Conservation (phyloP, 805 yeast genomes). For the Myxozyma geophila region DNA sequence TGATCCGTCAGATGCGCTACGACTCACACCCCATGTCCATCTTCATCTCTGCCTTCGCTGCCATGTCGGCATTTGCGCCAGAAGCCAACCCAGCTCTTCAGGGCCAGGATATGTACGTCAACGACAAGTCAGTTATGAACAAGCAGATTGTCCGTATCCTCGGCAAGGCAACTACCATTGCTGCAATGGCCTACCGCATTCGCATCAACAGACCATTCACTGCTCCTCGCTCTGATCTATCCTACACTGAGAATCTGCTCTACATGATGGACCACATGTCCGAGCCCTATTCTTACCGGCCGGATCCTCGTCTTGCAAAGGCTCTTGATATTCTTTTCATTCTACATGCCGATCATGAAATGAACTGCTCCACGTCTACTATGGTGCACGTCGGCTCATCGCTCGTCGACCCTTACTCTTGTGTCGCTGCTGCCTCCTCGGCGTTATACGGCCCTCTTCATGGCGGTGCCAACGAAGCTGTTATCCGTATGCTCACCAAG, state of each 20-base stretch:
- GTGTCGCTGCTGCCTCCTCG: slow-evolving; percentile 32
- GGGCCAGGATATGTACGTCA: slow-evolving; percentile 29
- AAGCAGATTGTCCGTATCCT: slow-evolving; percentile 36
- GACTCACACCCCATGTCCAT: slow-evolving; percentile 36
- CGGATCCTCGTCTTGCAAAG: slow-evolving; percentile 36
- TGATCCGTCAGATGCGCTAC: slow-evolving; percentile 34
- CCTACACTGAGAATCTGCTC: slow-evolving; percentile 35
- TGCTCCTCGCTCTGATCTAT: slow-evolving; percentile 32
- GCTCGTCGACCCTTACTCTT: slow-evolving; percentile 36
- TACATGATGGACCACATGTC: slow-evolving; percentile 38
- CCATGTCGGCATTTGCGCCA: slow-evolving; percentile 36
- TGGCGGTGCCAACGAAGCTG: slow-evolving; percentile 38
- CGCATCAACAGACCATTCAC: slow-evolving; percentile 35
- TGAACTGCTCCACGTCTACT: slow-evolving; percentile 36
- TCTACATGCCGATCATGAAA: slow-evolving; percentile 36
- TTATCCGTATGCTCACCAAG: slow-evolving; percentile 34
- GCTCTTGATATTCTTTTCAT: slow-evolving; percentile 35
- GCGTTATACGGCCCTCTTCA: slow-evolving; percentile 37
- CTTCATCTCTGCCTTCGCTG: slow-evolving; percentile 33
- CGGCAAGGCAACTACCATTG: slow-evolving; percentile 35
- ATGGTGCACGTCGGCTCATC: slow-evolving; percentile 37
- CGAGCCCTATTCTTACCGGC: slow-evolving; percentile 35
- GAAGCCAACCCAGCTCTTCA: slow-evolving; percentile 36
- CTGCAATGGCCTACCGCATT: slow-evolving; percentile 36
- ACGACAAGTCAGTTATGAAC: slow-evolving; percentile 29